Evolutionary conservation across 2,329 filamentous ascomycete genomes (phyloP), one percentile per base, ranked within the genome.

Genomic region (Talaromyces amestolkiae): DNA sequence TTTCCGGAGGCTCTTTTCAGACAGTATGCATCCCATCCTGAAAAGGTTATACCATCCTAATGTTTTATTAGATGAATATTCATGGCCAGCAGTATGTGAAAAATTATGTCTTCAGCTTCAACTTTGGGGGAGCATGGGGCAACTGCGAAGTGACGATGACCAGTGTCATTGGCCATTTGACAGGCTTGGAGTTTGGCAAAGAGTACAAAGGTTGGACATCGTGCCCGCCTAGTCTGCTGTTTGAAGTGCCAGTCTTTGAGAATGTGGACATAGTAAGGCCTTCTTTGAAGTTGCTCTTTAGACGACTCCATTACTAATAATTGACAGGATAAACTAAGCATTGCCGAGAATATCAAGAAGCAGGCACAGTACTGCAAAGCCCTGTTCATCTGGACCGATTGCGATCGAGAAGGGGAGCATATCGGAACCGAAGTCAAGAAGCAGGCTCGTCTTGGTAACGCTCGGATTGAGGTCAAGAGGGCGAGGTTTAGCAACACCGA

Each of bases 341-440:
- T 99, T 68, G 93, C 93, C 10, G 84, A 88, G 37, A 99, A 99
- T 74, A 95, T 99, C 72, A 86, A 89, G 70, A 81, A 85, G 1
- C 89, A 96, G 76, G 94, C 95, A 19, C 85, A 85, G 67, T 85
- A 86, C 74, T 85, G 88, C n/a, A 86, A 84, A 64, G 87, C 89
- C 13, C 83, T 99, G 37, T 94, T 96, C 77, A 97, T 99, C 71
- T 99, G 95, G 95, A 99, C 95, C 0, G 95, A 99, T 84, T 98
- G 95, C 78, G 95, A 99, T 82, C 88, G 93, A 64, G 95, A 99
- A 83, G 95, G 95, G 41, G 95, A 99, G 77, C 91, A 98, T 74
- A 99, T 99, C 70, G 95, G 95, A 7, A 85, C 90, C 45, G 94
- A 99, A 76, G 94, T 99, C 67, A 89, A 92, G 53, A 86, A 91